Evolutionary conservation across 306 rosid species (phyloP).

Genomic region (Malus sylvestris): DNA sequence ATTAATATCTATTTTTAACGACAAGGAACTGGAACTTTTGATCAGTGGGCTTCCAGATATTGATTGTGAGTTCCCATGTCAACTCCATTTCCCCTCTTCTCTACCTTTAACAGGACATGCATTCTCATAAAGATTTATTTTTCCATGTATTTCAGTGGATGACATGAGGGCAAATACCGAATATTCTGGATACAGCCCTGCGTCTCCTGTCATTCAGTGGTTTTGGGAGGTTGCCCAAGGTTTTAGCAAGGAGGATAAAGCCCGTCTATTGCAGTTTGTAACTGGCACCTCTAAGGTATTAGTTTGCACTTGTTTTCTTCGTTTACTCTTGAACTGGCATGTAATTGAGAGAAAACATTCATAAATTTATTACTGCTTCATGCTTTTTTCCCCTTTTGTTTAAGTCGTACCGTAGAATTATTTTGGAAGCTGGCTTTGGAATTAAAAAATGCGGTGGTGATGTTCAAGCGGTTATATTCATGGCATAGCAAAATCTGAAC

Average conservation of each 20-base stretch:
- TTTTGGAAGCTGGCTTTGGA: background rate
- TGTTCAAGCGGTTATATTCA: background rate
- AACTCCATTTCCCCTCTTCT: background rate
- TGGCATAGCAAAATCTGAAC: background rate
- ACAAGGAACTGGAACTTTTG: slow-evolving; percentile 86
- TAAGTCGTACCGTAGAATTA: background rate
- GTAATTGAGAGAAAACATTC: background rate
- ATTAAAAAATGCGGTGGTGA: background rate
- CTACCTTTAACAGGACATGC: background rate
- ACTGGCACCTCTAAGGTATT: slow-evolving; percentile 98
- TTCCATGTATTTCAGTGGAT: slow-evolving; percentile 63
- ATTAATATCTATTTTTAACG: slow-evolving; percentile 78
- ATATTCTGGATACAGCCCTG: slow-evolving; percentile 84
- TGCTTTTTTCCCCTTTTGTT: no score
- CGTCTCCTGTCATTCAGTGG: slow-evolving; percentile 85
- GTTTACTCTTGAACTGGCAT: background rate
- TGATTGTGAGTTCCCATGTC: slow-evolving; percentile 53
- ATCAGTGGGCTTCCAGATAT: slow-evolving; percentile 97
- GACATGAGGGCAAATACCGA: slow-evolving; percentile 95
- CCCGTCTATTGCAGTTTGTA: slow-evolving; percentile 94
- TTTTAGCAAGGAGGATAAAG: slow-evolving; percentile 96
- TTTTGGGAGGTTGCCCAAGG: slow-evolving; percentile 94
- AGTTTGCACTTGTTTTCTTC: background rate
- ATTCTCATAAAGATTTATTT: slow-evolving; percentile 14
- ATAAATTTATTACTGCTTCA: background rate